Percentiles rank a stretch among this genome's conserved stretches.
These are phyloP conservation scores for Suillus subluteus DNA, from an alignment of 768 basidiomycete genomes.

Conservation along the genomic window DNA sequence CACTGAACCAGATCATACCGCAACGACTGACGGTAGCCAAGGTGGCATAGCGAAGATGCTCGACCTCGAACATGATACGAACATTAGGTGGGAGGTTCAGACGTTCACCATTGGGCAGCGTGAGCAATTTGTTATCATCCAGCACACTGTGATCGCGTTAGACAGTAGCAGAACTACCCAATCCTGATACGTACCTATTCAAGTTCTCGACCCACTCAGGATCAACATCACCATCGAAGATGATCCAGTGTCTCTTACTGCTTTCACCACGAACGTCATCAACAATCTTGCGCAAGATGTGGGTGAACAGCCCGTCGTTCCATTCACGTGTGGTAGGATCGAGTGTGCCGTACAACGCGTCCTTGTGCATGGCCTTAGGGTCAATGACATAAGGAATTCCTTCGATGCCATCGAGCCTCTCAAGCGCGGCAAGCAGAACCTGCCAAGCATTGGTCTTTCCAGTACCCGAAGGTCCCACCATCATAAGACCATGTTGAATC, in stretches of 20 bases:
- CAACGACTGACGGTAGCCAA: conserved; percentile 99
- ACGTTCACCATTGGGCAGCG: conserved; percentile 96
- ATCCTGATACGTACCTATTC: conserved; percentile 72
- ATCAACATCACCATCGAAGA: conserved; percentile 99
- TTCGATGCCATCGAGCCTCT: conserved; percentile 89
- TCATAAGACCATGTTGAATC: conserved; percentile 99
- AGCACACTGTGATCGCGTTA: conserved; percentile 67
- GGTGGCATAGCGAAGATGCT: conserved; percentile 95
- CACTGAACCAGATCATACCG: conserved; percentile 99
- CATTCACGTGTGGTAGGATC: conserved; percentile 98
- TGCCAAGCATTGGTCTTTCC: conserved; percentile 99
- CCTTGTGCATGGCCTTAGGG: conserved; percentile 99
- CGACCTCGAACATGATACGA: conserved; percentile 99
- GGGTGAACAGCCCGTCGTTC: conserved; percentile 99
- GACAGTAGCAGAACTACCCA: neutral
- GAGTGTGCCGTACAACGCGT: conserved; percentile 94
- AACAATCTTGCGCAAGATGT: conserved; percentile 95
- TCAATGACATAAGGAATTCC: conserved; percentile 97
- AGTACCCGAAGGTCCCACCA: conserved; percentile 97
- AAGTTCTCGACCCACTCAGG: conserved; percentile 99
- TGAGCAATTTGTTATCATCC: conserved; percentile 97
- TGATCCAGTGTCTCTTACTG: conserved; percentile 96
- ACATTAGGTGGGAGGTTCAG: conserved; percentile 96
- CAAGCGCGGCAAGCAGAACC: conserved; percentile 87
- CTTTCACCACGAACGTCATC: conserved; percentile 99